phyloP scores from a whole-genome alignment of 306 rosid species.

The Echinosophora koreensis region DNA sequence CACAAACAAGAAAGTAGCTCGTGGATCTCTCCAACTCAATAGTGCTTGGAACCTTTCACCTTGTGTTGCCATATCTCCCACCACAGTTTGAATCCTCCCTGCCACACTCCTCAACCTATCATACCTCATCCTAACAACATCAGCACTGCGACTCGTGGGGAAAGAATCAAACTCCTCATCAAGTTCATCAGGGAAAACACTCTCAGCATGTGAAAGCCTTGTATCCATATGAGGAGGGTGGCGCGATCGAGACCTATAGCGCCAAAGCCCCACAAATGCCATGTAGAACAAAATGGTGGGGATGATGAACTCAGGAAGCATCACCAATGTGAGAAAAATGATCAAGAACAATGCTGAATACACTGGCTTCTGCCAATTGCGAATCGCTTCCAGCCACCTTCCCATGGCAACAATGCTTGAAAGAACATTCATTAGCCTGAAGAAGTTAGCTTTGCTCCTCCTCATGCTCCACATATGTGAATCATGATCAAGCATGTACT shows the following conservation, averaged over 20 bases:
- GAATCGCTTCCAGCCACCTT: conserved; percentile 55
- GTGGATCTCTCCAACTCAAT: conserved; percentile 72
- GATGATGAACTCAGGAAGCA: conserved; percentile 56
- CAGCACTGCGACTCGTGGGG: conserved; percentile 63
- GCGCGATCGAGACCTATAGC: conserved; percentile 59
- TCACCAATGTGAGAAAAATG: conserved; percentile 52
- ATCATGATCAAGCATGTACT: conserved; percentile 71
- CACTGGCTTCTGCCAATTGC: conserved; percentile 62
- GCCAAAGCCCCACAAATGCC: conserved; percentile 62
- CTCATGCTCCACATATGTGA: conserved; percentile 69
- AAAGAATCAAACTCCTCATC: conserved; percentile 74
- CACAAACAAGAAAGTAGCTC: conserved; percentile 66
- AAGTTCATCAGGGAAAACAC: conserved; percentile 57
- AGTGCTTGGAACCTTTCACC: conserved; percentile 67
- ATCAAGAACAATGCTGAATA: conserved; percentile 50
- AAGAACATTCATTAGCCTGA: conserved; percentile 61
- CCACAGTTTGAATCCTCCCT: conserved; percentile 69
- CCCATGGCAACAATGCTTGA: conserved; percentile 55
- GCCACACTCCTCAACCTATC: conserved; percentile 71
- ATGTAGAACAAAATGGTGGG: conserved; percentile 54
- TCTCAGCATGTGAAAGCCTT: conserved; percentile 61
- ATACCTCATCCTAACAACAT: conserved; percentile 62
- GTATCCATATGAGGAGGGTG: conserved; percentile 74
- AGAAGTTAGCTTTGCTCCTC: conserved; percentile 68
- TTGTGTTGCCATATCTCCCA: conserved; percentile 72